A percentile compares a stretch with the other conserved stretches of the same genome.
Evolutionary conservation across 768 basidiomycete species (phyloP).

Genomic region (Cystobasidium tubakii): DNA sequence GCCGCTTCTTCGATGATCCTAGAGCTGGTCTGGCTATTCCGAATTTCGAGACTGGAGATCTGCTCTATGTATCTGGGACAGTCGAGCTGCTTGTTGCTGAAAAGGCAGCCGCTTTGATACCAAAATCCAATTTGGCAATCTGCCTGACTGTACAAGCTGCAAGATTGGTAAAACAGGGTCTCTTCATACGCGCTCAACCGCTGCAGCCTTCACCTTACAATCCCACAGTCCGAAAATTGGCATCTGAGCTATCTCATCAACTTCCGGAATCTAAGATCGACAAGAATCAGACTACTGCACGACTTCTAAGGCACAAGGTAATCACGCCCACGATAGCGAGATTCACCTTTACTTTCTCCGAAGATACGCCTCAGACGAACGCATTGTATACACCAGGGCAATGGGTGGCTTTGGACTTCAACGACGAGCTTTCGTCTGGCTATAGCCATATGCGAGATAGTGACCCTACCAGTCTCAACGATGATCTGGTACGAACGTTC

Average conservation of each 20-base stretch:
- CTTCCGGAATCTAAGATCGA: background rate
- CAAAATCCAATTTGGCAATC: constrained; percentile 32
- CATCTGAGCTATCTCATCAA: constrained; percentile 3
- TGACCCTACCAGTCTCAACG: constrained; percentile 34
- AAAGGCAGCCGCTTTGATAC: constrained; percentile 21
- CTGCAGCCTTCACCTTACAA: constrained; percentile 35
- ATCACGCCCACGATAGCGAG: constrained; percentile 17
- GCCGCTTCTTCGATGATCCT: constrained; percentile 24
- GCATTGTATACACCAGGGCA: constrained; percentile 28
- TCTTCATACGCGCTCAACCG: background rate
- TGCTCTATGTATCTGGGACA: constrained; percentile 36
- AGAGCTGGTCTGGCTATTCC: constrained; percentile 35
- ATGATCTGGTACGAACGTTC: constrained; percentile 38
- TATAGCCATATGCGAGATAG: constrained; percentile 38
- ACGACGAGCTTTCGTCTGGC: constrained; percentile 5
- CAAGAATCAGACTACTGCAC: background rate
- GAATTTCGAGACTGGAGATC: constrained; percentile 30
- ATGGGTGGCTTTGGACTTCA: constrained; percentile 36
- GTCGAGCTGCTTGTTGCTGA: constrained; percentile 23
- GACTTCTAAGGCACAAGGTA: background rate
- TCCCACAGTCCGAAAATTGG: constrained; percentile 34
- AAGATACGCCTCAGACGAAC: background rate
- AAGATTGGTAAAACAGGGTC: constrained; percentile 23
- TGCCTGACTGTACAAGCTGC: constrained; percentile 16
- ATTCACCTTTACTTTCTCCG: constrained; percentile 21